Evolutionary conservation across 2,329 filamentous ascomycete genomes (phyloP), one percentile per base, ranked within the genome.

Genomic region (Paraphoma chrysanthemicola): DNA sequence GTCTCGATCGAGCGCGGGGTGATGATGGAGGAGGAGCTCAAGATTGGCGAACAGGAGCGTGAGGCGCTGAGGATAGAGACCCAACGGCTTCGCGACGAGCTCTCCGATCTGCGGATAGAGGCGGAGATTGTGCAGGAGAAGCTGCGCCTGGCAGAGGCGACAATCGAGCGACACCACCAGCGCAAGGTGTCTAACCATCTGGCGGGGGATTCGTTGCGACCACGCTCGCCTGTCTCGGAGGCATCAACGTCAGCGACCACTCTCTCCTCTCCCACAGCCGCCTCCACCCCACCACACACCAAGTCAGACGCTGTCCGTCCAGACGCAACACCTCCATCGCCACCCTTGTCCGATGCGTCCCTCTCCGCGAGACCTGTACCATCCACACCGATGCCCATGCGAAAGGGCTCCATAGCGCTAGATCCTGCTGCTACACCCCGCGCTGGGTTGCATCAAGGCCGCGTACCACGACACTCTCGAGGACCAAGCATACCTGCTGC

Each of bases 41-140:
- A 90, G 78, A 85, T 87, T 44, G 92, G 92, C 45, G 95, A 99
- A 73, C 91, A 96, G 78, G 95, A 99, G 77, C 88, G 95, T 71
- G 95, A 99, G 77, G 80, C 82, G 7, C 82, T 99, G 59, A 88
- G 95, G 48, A 97, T 99, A 68, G 93, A 98, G 70, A 87, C 90
- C 9, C 95, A 99, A 78, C 86, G 94, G 48, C 81, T 98, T 59
- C 88, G 92, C 39, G 93, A 97, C 71, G 95, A 99, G 76, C 83
- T 98, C 11, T 90, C 91, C 6, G 95, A 99, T 74, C 84, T 97
- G 66, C 96, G 92, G 81, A 92, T 99, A 60, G 95, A 99, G 79
- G 90, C 90, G 57, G 95, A 98, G 72, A 95, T 99, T 70, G 86
- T 94, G 70, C 90, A 95, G 71, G 92, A 97, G 82, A 98, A 97